Percentiles rank a stretch among this genome's conserved stretches.
Conservation (phyloP, 2,329 filamentous ascomycete species). For the Sporothrix sp. region DNA sequence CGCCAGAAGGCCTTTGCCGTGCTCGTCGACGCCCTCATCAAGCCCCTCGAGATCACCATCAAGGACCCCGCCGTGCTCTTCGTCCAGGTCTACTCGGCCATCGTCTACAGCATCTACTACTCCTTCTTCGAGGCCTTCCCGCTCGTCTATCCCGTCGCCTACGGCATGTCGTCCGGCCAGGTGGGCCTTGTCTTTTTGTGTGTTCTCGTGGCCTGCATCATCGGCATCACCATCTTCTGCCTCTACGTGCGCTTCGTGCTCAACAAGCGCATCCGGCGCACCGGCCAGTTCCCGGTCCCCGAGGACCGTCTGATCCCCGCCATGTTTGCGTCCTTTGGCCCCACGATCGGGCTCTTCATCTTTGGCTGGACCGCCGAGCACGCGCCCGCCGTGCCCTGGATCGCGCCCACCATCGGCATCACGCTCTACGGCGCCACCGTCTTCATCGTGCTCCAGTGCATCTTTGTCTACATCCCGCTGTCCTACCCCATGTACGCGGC, state of each 20-base stretch:
- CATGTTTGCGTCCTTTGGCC: slow-evolving; percentile 41
- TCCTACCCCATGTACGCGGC: slow-evolving; percentile 48
- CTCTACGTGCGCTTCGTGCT: slow-evolving; percentile 43
- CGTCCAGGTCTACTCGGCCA: slow-evolving; percentile 50
- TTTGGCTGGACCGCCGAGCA: slow-evolving; percentile 46
- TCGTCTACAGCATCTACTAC: slow-evolving; percentile 54
- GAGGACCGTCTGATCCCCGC: slow-evolving; percentile 48
- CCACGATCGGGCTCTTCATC: slow-evolving; percentile 50
- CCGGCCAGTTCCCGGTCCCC: slow-evolving; percentile 38
- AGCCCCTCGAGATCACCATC: slow-evolving; percentile 42
- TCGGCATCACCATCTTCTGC: slow-evolving; percentile 40
- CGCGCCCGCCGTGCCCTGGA: slow-evolving; percentile 41
- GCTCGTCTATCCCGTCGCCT: slow-evolving; percentile 49
- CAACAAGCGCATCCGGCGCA: slow-evolving; percentile 38
- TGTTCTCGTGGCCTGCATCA: slow-evolving; percentile 46
- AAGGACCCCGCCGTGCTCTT: slow-evolving; percentile 55
- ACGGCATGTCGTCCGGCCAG: slow-evolving; percentile 49
- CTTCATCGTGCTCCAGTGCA: slow-evolving; percentile 49
- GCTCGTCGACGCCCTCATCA: slow-evolving; percentile 47
- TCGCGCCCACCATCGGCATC: slow-evolving; percentile 48
- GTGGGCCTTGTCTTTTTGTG: slow-evolving; percentile 52
- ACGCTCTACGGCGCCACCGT: slow-evolving; percentile 41
- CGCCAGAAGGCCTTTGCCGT: slow-evolving; percentile 25
- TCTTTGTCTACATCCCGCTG: slow-evolving; percentile 50
- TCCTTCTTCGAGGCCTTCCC: slow-evolving; percentile 59